Conservation (phyloP, 2,329 filamentous ascomycete genomes). For the Calonectria montana region DNA sequence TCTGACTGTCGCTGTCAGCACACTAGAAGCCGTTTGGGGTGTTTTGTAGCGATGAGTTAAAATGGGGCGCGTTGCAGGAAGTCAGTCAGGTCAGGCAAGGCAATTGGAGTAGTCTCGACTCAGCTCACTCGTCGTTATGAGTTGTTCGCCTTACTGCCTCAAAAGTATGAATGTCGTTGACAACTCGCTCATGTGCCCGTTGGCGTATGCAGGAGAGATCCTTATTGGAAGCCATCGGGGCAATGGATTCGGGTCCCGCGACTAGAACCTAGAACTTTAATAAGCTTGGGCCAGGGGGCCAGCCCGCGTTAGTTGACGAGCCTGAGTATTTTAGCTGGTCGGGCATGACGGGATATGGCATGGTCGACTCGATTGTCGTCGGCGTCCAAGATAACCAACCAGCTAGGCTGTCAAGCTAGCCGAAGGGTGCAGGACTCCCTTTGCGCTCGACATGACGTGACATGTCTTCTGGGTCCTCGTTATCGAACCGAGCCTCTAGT, state of each 20-base stretch:
- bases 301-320: background rate
- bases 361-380: background rate
- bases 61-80: background rate
- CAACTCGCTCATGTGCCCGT: background rate
- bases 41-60: background rate
- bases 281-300: slow-evolving; percentile 1
- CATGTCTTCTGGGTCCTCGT: slow-evolving; percentile 12
- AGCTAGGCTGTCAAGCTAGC: background rate
- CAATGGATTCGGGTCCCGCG: slow-evolving; percentile 18
- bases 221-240: slow-evolving; percentile 22
- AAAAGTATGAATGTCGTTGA: background rate
- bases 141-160: background rate
- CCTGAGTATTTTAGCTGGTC: background rate
- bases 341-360: background rate
- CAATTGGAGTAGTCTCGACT: background rate
- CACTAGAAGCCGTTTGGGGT: background rate
- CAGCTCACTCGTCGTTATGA: background rate
- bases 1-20: background rate
- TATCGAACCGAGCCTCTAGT: slow-evolving; percentile 16
- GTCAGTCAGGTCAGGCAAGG: no score
- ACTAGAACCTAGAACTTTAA: slow-evolving; percentile 15
- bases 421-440: background rate
- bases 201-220: slow-evolving; percentile 19
- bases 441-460: background rate
- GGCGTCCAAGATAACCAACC: background rate